Conservation (phyloP, 805 yeast species). For the Tetrapisispora phaffii region DNA sequence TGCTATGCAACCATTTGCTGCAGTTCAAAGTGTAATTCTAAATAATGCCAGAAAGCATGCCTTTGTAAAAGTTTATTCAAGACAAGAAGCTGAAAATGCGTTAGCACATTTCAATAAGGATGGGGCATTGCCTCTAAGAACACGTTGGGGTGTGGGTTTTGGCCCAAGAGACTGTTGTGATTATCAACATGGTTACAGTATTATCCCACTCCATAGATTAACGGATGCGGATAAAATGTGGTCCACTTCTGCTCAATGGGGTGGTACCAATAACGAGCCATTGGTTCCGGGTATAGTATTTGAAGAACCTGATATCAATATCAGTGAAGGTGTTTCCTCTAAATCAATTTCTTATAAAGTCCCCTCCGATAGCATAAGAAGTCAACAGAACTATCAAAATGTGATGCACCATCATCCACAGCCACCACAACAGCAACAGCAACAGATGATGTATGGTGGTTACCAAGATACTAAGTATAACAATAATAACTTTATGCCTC, state of each 20-base stretch:
- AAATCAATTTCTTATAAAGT: slow-evolving; percentile 84
- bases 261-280: slow-evolving; percentile 89
- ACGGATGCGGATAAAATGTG: slow-evolving; percentile 92
- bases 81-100: slow-evolving; percentile 84
- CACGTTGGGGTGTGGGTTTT: slow-evolving; percentile 98
- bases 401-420: slow-evolving; percentile 1
- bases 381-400: slow-evolving; percentile 30
- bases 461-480: slow-evolving; percentile 8
- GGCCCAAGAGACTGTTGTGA: slow-evolving; percentile 98
- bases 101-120: slow-evolving; percentile 62
- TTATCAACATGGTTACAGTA: slow-evolving; percentile 80
- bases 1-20: slow-evolving; percentile 74
- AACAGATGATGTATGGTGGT: slow-evolving; percentile 2
- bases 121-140: slow-evolving; percentile 56
- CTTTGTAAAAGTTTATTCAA: slow-evolving; percentile 84
- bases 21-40: slow-evolving; percentile 81
- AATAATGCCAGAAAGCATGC: slow-evolving; percentile 91
- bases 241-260: slow-evolving; percentile 88
- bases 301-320: slow-evolving; percentile 96
- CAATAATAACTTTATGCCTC: slow-evolving; percentile 9
- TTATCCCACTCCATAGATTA: slow-evolving; percentile 76
- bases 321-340: slow-evolving; percentile 87
- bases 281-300: slow-evolving; percentile 69
- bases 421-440: slow-evolving; percentile 5
- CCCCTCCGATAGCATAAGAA: slow-evolving; percentile 78